Conservation (phyloP, 2,329 filamentous ascomycete species). For the Teratosphaeria pseudoeucalypti region DNA sequence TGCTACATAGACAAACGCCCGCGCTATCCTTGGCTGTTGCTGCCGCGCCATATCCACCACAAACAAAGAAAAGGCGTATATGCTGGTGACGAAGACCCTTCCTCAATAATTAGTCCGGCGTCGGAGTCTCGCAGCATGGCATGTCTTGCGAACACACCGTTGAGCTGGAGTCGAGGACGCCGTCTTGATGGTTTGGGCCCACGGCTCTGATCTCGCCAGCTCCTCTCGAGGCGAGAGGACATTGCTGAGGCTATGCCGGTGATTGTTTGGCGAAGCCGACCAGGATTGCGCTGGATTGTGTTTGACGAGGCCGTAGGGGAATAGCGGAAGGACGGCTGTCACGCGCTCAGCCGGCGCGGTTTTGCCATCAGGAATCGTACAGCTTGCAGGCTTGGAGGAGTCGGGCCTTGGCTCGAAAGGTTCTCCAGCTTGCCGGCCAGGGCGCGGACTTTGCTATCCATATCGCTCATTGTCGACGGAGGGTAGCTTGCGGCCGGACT, state of each 20-base stretch:
- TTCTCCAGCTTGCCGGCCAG: not conserved
- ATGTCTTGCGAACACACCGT: not conserved
- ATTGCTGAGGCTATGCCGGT: no score
- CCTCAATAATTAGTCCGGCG: not conserved
- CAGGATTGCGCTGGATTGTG: no score
- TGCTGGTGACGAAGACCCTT: not conserved
- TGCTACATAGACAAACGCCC: not conserved
- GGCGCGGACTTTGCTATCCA: not conserved
- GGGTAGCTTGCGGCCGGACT: constrained; percentile 3
- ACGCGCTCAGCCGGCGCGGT: constrained; percentile 84
- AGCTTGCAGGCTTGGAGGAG: not conserved
- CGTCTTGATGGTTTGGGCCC: not conserved
- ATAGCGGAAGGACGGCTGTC: constrained; percentile 86
- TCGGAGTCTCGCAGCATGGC: not conserved
- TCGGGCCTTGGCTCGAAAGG: not conserved
- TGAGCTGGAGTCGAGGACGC: not conserved
- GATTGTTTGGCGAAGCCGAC: no score
- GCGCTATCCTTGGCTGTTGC: not conserved
- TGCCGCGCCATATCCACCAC: not conserved
- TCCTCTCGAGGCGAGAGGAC: no score
- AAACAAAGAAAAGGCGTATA: not conserved
- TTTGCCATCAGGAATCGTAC: constrained; percentile 93
- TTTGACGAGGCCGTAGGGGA: constrained; percentile 55
- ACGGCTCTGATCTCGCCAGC: not conserved
- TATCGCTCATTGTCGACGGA: constrained; percentile 1